Evolutionary conservation across 108 stramenopile species (phyloP), one percentile per base, ranked within the genome.

Genomic region (Parietichytrium sp.): DNA sequence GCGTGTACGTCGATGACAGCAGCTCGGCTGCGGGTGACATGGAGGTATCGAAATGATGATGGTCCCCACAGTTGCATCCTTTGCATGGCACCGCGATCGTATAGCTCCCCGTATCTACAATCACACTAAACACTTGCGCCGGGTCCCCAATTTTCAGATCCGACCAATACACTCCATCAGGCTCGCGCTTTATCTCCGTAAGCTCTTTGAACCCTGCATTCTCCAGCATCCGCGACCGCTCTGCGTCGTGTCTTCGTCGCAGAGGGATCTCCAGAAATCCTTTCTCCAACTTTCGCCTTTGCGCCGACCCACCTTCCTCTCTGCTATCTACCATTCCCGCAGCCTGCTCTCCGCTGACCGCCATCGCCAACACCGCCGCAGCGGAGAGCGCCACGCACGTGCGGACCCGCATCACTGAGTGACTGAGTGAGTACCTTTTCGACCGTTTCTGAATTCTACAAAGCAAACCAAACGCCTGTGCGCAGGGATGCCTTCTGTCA

Each of bases 91-190:
- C 61, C n/a, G 61, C 61, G 3, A 72, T 72, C 13, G 61, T 72
- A 42, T 42, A 45, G 10, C 38, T 45, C 0, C 61, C 61, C 23
- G 61, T 72, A 42, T 72, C 61, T 16, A 72, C 61, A 25, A 72
- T 72, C 16, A 72, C 61, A 20, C 61, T 72, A 72, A 72, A 72
- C n/a, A 72, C 42, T 45, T 72, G 38, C 29, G 3, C 61, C 15
- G 18, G 10, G 42, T 72, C 45, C 38, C 61, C 61, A 38, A 72
- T 72, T 13, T 72, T 33, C 33, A 72, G 61, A 33, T 42, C 36
- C 13, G 61, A 72, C 61, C 61, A 72, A 3, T 72, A 72, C 29
- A 72, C 61, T 33, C 61, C 61, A 42, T 72, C 61, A 16, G 18
- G 29, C 20, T 72, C 61, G 61, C 61, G 61, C 8, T 33, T 45